Evolutionary conservation across 352 stramenopile genomes (phyloP), one percentile per base, ranked within the genome.

Genomic region (Globisporangium yorkense): DNA sequence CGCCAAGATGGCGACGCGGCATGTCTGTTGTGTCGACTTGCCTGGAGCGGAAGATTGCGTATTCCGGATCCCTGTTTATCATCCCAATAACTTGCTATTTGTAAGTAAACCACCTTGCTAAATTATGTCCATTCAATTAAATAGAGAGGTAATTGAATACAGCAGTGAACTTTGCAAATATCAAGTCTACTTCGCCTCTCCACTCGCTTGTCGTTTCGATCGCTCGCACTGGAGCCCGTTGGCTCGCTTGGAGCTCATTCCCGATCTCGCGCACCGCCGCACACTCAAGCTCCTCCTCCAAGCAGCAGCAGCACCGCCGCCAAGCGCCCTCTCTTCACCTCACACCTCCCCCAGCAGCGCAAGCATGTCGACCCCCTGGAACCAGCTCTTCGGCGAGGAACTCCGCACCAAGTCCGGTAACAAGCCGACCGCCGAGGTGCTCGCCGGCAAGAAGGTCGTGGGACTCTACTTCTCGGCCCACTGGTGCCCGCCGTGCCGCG

Each of bases 401-500:
- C 49, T 95, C 35, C 59, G 66, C 58, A 92, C 83, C 9, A 93
- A 92, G 72, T 70, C 87, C 52, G 85, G 81, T n/a, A 61, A 77
- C 41, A 83, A 89, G 66, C 62, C 85, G 56, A 92, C 85, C 18
- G 67, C 86, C 48, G 67, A 88, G 29, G 77, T 79, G 50, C 77
- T 94, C 54, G 70, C 62, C 2, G 72, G 59, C 57, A 94, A 92
- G 72, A 88, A 90, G 66, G 75, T 97, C 35, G 71, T 97, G 33
- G 85, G 86, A n/a, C 71, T 98, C 44, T 98, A 98, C 79, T 99
- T 98, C 84, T 96, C 79, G 53, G 95, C 95, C 12, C 85, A 97
- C 77, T 98, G 95, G 94, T 98, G 94, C 72, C 79, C 75, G 39
- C 94, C 95, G 39, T 98, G 95, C 77, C 85, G 89, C 54, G 68